A percentile compares a stretch with the other conserved stretches of the same genome.
Evolutionary conservation across 2,329 filamentous ascomycete genomes (phyloP).

Genomic region (Cladosporium sp.): DNA sequence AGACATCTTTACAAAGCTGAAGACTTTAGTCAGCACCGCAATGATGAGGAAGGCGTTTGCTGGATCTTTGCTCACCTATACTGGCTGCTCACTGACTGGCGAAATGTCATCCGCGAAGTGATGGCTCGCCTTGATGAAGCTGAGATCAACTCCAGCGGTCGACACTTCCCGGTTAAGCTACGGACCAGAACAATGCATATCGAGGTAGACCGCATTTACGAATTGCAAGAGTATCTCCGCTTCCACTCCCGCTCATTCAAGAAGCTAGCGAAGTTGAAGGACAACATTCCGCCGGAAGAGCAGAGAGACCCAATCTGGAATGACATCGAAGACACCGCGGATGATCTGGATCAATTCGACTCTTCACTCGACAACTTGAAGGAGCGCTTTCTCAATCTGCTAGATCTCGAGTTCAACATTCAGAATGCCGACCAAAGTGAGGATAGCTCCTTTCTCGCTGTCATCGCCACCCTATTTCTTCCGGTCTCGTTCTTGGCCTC

Average conservation of each 20-base stretch:
- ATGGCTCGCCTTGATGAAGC: constrained; percentile 31
- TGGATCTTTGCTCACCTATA: constrained; percentile 33
- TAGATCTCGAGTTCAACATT: constrained; percentile 38
- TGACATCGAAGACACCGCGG: constrained; percentile 33
- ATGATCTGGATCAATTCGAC: constrained; percentile 34
- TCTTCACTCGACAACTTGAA: constrained; percentile 31
- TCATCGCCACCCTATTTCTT: constrained; percentile 33
- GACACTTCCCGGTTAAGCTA: constrained; percentile 27
- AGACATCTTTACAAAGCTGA: constrained; percentile 28
- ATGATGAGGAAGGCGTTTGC: constrained; percentile 33
- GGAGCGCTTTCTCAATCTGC: constrained; percentile 35
- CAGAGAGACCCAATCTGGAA: constrained; percentile 30
- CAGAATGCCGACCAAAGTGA: constrained; percentile 33
- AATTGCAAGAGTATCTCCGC: constrained; percentile 32
- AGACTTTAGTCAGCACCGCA: constrained; percentile 28
- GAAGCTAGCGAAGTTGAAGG: constrained; percentile 32
- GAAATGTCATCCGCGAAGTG: constrained; percentile 34
- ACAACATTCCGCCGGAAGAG: constrained; percentile 25
- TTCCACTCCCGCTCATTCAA: constrained; percentile 32
- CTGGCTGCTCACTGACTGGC: constrained; percentile 34
- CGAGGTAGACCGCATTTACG: constrained; percentile 32
- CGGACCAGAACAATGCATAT: constrained; percentile 20
- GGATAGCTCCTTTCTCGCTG: constrained; percentile 30
- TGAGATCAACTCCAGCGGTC: constrained; percentile 30
- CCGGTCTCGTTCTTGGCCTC: constrained; percentile 32